Evolutionary conservation across 768 basidiomycete species (phyloP), one percentile per base, ranked within the genome.

Genomic region (Fistulinella prunicolor): DNA sequence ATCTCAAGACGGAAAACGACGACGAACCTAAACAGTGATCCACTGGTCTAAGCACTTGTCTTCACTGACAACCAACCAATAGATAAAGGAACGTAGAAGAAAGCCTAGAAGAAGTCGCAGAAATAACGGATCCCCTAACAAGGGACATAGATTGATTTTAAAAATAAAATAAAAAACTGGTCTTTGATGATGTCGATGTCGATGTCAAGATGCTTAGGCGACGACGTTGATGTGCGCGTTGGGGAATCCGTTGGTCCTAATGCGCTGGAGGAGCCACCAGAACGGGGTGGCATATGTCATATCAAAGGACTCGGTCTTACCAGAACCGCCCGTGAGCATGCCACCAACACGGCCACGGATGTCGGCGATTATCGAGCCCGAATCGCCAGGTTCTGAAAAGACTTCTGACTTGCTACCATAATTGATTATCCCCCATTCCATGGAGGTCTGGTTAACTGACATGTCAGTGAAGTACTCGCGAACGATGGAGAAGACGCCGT

Each of bases 281-380:
- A 71, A 63, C n/a, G 70, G 59, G n/a, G 72, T 74, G 41, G 67
- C 68, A 53, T 73, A 73, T 21, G 72, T 70, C 8, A 69, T 53
- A 50, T 72, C 65, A 34, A 24, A 57, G 44, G 44, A 39, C 56
- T 55, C 35, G 4, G 53, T 50, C 43, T 57, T 52, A 28, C 70
- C 69, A 47, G 54, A 34, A 60, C 70, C 58, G 29, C 67, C 62
- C 9, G 67, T 72, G 41, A 72, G 57, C n/a, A 73, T 45, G 46
- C 70, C 71, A 32, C 61, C 61, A 39, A 71, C 59, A 40, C 66
- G 57, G 38, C 71, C 72, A 51, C 24, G 57, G 53, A 57, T 51
- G 50, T 70, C 60, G 37, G 51, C 62, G 46, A 75, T 58, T 28
- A 67, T 49, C 9, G 71, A 57, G 46, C 73, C 73, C 40, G 70